phyloP scores from a whole-genome alignment of 805 yeast species.

The Suhomyces vadensis region DNA sequence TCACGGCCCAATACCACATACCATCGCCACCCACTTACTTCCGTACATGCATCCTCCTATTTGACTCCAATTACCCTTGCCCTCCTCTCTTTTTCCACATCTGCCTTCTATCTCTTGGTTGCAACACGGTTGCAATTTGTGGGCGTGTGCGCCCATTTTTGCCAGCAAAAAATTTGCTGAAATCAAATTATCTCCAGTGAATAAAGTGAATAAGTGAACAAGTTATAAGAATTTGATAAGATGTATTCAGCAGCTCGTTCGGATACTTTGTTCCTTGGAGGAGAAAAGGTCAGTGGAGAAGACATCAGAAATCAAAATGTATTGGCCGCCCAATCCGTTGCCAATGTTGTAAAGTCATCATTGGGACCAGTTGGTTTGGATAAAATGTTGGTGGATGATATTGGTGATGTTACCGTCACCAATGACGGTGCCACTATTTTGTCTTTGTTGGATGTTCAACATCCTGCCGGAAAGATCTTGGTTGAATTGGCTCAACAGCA shows the following conservation, averaged over 20 bases:
- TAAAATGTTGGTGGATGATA: slow-evolving; percentile 98
- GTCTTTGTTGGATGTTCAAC: slow-evolving; percentile 89
- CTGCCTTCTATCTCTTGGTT: too few relatives aligned
- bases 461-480: slow-evolving; percentile 96
- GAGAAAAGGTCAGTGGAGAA: slow-evolving; percentile 93
- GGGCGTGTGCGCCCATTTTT: background rate
- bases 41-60: too few relatives aligned
- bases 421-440: slow-evolving; percentile 98
- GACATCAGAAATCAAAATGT: slow-evolving; percentile 96
- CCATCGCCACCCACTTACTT: too few relatives aligned
- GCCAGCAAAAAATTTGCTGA: slow-evolving; percentile 5
- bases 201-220: background rate
- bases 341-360: slow-evolving; percentile 85
- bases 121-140: too few relatives aligned
- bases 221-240: slow-evolving; percentile 6
- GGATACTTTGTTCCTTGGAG: slow-evolving; percentile 92
- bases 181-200: background rate
- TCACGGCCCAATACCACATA: too few relatives aligned
- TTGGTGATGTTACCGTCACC: slow-evolving; percentile 98
- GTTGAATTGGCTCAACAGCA: slow-evolving; percentile 98
- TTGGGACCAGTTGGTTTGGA: slow-evolving; percentile 98
- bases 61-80: too few relatives aligned
- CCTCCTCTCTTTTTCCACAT: too few relatives aligned
- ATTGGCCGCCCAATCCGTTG: slow-evolving; percentile 84
- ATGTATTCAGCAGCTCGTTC: slow-evolving; percentile 82